Conservation (phyloP, 345 rosid genomes). For the Salix caprea region DNA sequence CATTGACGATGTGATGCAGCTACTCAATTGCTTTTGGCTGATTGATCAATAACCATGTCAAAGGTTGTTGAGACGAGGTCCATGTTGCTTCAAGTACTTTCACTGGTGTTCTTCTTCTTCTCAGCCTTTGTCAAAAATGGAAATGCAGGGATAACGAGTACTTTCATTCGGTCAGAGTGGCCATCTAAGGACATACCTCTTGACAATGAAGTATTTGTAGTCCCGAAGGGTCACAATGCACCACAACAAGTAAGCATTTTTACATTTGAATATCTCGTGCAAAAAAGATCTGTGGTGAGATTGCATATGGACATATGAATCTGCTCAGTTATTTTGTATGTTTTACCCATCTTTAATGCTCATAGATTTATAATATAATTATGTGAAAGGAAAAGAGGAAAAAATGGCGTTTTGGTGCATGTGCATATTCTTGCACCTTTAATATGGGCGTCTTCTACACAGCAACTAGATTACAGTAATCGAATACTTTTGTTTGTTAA, state of each 20-base stretch:
- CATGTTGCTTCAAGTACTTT: conserved; percentile 7
- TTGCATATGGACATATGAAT: not conserved
- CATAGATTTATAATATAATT: not conserved
- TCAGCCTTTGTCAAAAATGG: conserved; percentile 35
- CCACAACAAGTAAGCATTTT: conserved; percentile 73
- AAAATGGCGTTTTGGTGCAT: not conserved
- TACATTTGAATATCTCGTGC: not conserved
- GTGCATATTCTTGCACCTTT: not conserved
- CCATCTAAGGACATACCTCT: conserved; percentile 85
- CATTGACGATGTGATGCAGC: not conserved
- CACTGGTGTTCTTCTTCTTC: conserved; percentile 27
- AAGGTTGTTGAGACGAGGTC: conserved; percentile 23
- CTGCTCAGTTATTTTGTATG: not conserved
- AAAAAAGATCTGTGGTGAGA: not conserved
- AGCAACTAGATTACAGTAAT: not conserved
- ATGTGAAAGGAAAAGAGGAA: not conserved
- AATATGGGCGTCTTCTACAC: not conserved
- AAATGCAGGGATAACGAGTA: conserved; percentile 62
- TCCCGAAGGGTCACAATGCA: conserved; percentile 76
- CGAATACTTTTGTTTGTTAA: not conserved
- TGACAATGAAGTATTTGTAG: conserved; percentile 57
- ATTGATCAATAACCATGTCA: conserved; percentile 19
- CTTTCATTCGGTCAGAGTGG: conserved; percentile 67
- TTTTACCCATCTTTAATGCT: not conserved
- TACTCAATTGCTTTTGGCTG: conserved; percentile 9